Base-by-base conservation (phyloP, 2,329 filamentous ascomycete genomes). In the Microsporum canis region DNA sequence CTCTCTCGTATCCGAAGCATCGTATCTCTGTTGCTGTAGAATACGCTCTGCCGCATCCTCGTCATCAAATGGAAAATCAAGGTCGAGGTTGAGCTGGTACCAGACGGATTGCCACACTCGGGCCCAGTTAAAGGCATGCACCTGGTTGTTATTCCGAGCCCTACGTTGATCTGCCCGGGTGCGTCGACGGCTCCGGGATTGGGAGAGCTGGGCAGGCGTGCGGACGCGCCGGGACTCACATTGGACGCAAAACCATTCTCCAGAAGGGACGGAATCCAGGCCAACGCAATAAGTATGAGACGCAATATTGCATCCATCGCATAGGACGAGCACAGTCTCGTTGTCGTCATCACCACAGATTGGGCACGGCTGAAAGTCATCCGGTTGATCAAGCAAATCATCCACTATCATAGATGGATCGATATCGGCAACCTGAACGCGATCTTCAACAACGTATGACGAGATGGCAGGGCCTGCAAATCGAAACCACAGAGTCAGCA, bases 281-380 rank as follows among this genome's bases (percentile, higher is more conserved):
- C 89, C 91, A 63, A 95, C 84, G 73, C 94, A 99, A 73, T 95
- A 89, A 56, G 91, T 91, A 73, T 99, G 94, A 69, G 92, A 96
- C 49, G 88, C 84, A 38, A 87, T 86, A 78, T 95, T 88, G 77
- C 94, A 99, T 69, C 85, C 87, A 73, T 96, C 91, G 76, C 94
- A 99, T 63, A 95, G 84, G 66, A 97, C 85, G 59, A 96, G 82
- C 17, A 91, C 81, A 65, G 95, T 88, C 73, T 94, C 88, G 67
- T 92, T 84, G 66, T 94, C 90, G 66, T 85, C 80, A 58, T 84
- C 83, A 65, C 88, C 87, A 78, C 94, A 99, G 58, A 96, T 82
- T 58, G 89, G 87, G 73, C 94, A 99, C 17, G 89, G 88, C 61
- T 84, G 84, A 56, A 80, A 79, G 66, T 84, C 80, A 57, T 82